Conservation (phyloP, 768 basidiomycete species). For the Termitomyces sp. region DNA sequence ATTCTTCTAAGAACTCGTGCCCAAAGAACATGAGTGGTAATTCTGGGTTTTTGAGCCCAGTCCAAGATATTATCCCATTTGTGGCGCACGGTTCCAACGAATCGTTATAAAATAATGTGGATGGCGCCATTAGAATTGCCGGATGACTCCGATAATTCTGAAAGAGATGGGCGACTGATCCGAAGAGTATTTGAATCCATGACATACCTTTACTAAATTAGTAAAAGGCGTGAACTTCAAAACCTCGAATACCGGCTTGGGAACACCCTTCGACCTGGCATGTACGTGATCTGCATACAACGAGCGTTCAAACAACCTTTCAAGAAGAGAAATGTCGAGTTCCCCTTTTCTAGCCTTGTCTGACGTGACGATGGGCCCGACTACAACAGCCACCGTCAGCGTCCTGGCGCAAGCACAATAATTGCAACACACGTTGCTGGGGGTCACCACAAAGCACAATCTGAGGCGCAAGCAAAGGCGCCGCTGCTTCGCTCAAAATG, state of each 20-base stretch:
- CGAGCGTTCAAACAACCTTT: slow-evolving; percentile 39
- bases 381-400: slow-evolving; percentile 18
- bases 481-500: neutral
- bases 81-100: slow-evolving; percentile 38
- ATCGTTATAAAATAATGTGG: slow-evolving; percentile 49
- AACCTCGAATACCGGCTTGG: neutral
- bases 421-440: slow-evolving; percentile 36
- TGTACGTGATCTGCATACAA: slow-evolving; percentile 27
- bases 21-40: slow-evolving; percentile 43
- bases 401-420: neutral
- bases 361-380: slow-evolving; percentile 43
- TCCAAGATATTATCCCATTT: slow-evolving; percentile 38
- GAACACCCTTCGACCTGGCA: slow-evolving; percentile 9
- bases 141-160: slow-evolving; percentile 49
- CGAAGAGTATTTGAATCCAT: neutral
- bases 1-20: slow-evolving; percentile 33
- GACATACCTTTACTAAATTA: slow-evolving; percentile 37
- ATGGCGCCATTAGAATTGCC: slow-evolving; percentile 49
- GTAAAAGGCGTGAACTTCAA: slow-evolving; percentile 27
- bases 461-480: slow-evolving; percentile 28
- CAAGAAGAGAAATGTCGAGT: slow-evolving; percentile 43
- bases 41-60: slow-evolving; percentile 29
- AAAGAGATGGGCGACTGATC: neutral
- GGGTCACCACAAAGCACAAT: slow-evolving; percentile 47
- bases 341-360: slow-evolving; percentile 38